Evolutionary conservation across 345 rosid species (phyloP), one percentile per base, ranked within the genome.

Genomic region (Turritis glabra): DNA sequence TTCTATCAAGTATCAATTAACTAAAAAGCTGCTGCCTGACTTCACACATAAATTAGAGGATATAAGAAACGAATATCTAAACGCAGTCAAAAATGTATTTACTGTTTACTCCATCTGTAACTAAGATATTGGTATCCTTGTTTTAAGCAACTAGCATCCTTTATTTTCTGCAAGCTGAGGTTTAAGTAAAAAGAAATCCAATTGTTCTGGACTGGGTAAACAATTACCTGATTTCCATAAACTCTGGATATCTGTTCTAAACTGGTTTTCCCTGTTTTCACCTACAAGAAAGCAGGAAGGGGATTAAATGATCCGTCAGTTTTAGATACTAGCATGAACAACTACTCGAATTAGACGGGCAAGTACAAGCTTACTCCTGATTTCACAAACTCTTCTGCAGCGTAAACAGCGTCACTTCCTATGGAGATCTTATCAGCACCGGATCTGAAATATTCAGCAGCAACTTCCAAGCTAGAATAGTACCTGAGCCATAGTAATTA

Each of bases 391-490:
- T 90, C 97, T 68, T 95, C 99, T 4, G 97, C 98, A 43, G 90
- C 90, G 73, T 86, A 87, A 68, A 95, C 97, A 27, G 98, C 98
- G 77, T 95, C 99, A 80, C 96, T 95, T 81, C 98, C 99, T 53
- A 95, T 84, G 57, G 99, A 95, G 37, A 95, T 84, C 76, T 95
- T 95, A 80, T 95, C 99, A 37, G 99, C 98, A 29, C 99, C 98
- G 2, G 99, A 90, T 84, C 97, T 85, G 75, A 95, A 95, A 83
- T 95, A 90, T 79, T 95, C 97, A 43, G 98, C 85, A 75, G 98
- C 99, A 77, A 95, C 99, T 80, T 90, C 98, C 84, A 95, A 82
- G 84, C 99, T 95, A 58, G 99, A 92, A 81, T 95, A 92, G 73
- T 86, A 72, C 91, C 98, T 95, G 85, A 73, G 51, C 5, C 35